Percentiles rank a stretch among this genome's conserved stretches.
phyloP scores from a whole-genome alignment of 1,284 basidiomycete species.

The Apiotrichum porosum region DNA sequence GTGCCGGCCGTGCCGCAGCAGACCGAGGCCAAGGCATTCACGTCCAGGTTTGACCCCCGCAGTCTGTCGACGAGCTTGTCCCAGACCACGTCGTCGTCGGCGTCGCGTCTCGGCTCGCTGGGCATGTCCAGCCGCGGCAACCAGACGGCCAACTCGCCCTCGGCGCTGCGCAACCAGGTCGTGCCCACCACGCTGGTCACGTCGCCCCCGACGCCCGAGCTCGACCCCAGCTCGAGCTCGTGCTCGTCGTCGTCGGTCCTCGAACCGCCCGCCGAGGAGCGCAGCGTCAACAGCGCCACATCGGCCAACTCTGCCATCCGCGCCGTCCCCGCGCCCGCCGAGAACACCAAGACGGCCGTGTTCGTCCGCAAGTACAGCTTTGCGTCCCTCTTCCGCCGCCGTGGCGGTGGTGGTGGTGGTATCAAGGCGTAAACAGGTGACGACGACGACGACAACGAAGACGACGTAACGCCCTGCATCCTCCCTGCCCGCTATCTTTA shows the following conservation, averaged over 20 bases:
- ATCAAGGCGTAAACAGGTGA: constrained; percentile 5
- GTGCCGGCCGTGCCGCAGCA: too few relatives aligned
- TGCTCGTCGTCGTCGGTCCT: constrained; percentile 19
- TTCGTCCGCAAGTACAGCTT: constrained; percentile 1
- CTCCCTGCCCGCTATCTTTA: too few relatives aligned
- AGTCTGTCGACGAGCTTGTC: too few relatives aligned
- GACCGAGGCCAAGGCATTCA: neutral
- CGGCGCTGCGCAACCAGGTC: constrained; percentile 8
- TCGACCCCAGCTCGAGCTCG: constrained; percentile 22
- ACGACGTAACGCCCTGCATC: too few relatives aligned
- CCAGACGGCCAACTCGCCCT: constrained; percentile 4
- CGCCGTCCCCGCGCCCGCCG: neutral
- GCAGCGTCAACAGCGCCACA: constrained; percentile 2
- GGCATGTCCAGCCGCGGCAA: neutral
- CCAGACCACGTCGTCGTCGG: neutral
- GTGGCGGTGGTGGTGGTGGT: too few relatives aligned
- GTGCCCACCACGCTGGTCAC: neutral
- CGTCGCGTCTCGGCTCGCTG: too few relatives aligned
- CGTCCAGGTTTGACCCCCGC: constrained; percentile 8
- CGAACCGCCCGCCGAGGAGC: constrained; percentile 11
- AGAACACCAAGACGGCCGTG: constrained; percentile 1
- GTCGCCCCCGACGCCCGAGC: constrained; percentile 31
- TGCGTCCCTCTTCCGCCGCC: constrained; percentile 15
- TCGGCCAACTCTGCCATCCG: too few relatives aligned
- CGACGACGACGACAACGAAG: too few relatives aligned